Evolutionary conservation across 805 yeast genomes (phyloP), one percentile per base, ranked within the genome.

Genomic region (Myxozyma lipomycoides): DNA sequence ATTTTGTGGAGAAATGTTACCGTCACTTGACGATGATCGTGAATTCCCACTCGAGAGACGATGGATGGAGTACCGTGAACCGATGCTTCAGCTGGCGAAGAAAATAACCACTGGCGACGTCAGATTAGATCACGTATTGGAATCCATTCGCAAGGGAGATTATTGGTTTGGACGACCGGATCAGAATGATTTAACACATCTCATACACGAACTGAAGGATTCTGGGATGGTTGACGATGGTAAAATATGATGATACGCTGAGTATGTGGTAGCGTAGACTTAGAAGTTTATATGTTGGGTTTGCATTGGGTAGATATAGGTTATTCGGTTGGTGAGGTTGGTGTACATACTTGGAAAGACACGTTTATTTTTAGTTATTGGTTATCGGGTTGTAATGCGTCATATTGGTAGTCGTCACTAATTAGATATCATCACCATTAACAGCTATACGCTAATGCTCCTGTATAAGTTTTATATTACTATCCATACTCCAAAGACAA

Each of bases 1-100:
- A 15, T 28, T 51, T 4, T 22, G 26, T 3, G 21, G 17, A 15
- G 55, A 51, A 28, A 35, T 23, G 10, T 41, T 36, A 9, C 55
- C 55, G 5, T 46, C 38, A 12, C 28, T 19, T 3, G 15, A 17
- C 24, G 55, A 51, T 17, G 42, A 26, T 19, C 40, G 44, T 2
- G 46, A 17, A 7, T 44, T 40, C 17, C 46, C 55, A 1, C 38
- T 51, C 6, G 34, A 17, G 15, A 30, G 34, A 1, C 43, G 51
- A 3, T 26, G 40, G n/a, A 22, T 47, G 45, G 49, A 40, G 25
- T 51, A 51, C n/a, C 43, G 48, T 6, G 55, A 51, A 39, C 55
- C 55, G 23, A 10, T 51, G 17, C 39, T 51, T 6, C 55, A 51
- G 17, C 35, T 51, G 3, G 51, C 55, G 7, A 41, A 38, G 36